Evolutionary conservation across 1,284 basidiomycete genomes (phyloP).

Genomic region (Rhodotorula mucilaginosa): DNA sequence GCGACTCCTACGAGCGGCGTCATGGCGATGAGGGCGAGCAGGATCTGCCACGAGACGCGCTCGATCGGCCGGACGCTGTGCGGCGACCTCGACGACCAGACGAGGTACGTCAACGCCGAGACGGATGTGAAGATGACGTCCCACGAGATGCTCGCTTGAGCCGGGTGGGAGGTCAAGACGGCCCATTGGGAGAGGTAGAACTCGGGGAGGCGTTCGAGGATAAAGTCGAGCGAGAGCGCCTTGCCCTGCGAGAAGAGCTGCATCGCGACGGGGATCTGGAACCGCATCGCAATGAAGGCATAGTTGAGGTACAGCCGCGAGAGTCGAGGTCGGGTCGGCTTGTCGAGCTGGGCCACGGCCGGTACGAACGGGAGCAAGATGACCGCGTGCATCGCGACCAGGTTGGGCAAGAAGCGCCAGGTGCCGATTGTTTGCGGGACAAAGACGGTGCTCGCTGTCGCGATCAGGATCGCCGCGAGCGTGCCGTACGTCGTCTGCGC

Average conservation of each 20-base stretch:
- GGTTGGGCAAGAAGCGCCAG: constrained; percentile 59
- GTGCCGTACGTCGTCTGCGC: constrained; percentile 31
- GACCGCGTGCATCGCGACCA: constrained; percentile 64
- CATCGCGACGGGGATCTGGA: constrained; percentile 52
- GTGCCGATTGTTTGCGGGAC: constrained; percentile 57
- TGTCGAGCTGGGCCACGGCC: constrained; percentile 24
- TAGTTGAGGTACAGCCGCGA: constrained; percentile 53
- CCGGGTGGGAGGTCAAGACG: constrained; percentile 56
- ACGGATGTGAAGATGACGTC: constrained; percentile 56
- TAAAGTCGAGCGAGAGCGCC: neutral
- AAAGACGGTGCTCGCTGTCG: constrained; percentile 56
- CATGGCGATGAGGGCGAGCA: constrained; percentile 9
- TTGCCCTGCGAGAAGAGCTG: constrained; percentile 3
- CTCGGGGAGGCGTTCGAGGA: constrained; percentile 3
- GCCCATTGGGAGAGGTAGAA: constrained; percentile 29
- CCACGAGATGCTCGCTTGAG: constrained; percentile 64
- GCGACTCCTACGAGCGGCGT: constrained; percentile 22
- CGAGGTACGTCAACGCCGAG: constrained; percentile 25
- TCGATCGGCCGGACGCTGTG: constrained; percentile 1
- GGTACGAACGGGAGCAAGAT: constrained; percentile 59
- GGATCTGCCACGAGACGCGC: constrained; percentile 6
- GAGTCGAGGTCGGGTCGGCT: constrained; percentile 35
- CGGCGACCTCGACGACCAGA: constrained; percentile 4
- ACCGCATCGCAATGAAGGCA: constrained; percentile 48
- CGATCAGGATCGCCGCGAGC: constrained; percentile 53